Base-by-base conservation (phyloP, 2,329 filamentous ascomycete genomes). In the Fusarium piperis region DNA sequence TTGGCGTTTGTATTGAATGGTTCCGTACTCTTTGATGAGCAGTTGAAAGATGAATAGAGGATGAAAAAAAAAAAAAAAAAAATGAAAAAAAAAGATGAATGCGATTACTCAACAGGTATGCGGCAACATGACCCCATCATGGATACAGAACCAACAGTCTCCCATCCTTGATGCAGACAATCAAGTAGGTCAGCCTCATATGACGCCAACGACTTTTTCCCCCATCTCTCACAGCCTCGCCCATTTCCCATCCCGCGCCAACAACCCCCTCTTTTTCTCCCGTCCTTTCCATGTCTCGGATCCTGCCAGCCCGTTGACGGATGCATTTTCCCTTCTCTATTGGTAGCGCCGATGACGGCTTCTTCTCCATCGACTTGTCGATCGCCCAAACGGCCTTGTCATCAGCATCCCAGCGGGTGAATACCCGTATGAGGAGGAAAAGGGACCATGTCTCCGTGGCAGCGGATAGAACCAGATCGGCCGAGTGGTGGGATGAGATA, bases 191-290 rank as follows among this genome's bases (percentile, higher is more conserved):
- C 32, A 32, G 39, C 32, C 28, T 62, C 59, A 65, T 71, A 73
- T 73, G 71, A 73, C 71, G 71, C 70, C 71, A 71, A 73, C 64
- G 71, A 73, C 71, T 72, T 59, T 53, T 38, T 6, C 38, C 32
- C n/a, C 52, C 44, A 55, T 52, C 64, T 68, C 68, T 56, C 23
- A 41, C 28, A 35, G 57, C 57, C 32, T 48, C 16, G 38, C 10
- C 32, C 16, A 35, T 23, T 12, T 28, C 2, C 13, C n/a, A 28
- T 20, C 11, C 8, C 4, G 9, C 20, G 15, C 67, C 67, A 69
- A 68, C 65, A 20, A 28, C 11, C 33, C 39, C 23, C 38, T 46
- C 26, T 35, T 51, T 26, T 30, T 16, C 2, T 23, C 23, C 15
- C 52, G 20, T 30, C 44, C 39, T 33, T 20, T 52, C 51, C 33